phyloP scores from a whole-genome alignment of 2,329 filamentous ascomycete genomes.

The Xylaria arbuscula region DNA sequence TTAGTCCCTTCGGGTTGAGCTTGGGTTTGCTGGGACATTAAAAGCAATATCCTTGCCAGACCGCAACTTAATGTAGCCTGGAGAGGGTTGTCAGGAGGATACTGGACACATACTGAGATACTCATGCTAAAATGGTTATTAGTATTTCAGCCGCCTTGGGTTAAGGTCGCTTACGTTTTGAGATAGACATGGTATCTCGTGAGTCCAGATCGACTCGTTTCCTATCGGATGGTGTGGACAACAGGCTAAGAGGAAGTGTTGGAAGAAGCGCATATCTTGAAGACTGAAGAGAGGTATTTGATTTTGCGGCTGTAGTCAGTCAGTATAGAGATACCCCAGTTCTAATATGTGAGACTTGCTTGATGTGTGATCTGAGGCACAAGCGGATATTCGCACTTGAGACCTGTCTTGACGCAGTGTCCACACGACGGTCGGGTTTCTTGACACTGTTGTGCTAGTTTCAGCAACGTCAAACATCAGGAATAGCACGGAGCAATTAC shows the following conservation, averaged over 20 bases:
- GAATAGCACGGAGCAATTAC: slow-evolving; percentile 47
- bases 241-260: slow-evolving; percentile 71
- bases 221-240: slow-evolving; percentile 73
- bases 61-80: background rate
- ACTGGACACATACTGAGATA: slow-evolving; percentile 41
- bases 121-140: slow-evolving; percentile 40
- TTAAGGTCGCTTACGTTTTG: slow-evolving; percentile 63
- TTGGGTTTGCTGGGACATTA: background rate
- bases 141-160: slow-evolving; percentile 14
- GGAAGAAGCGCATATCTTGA: slow-evolving; percentile 75
- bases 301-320: slow-evolving; percentile 60
- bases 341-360: slow-evolving; percentile 47
- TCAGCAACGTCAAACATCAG: slow-evolving; percentile 19
- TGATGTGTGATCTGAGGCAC: slow-evolving; percentile 63
- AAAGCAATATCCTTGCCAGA: slow-evolving; percentile 8
- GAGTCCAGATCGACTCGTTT: slow-evolving; percentile 74
- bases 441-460: slow-evolving; percentile 63
- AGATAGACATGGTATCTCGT: slow-evolving; percentile 73
- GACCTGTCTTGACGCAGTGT: slow-evolving; percentile 70
- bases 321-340: slow-evolving; percentile 30
- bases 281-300: slow-evolving; percentile 69
- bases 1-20: background rate
- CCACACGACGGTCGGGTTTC: slow-evolving; percentile 72
- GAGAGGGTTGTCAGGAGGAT: background rate
- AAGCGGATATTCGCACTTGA: slow-evolving; percentile 72